A percentile compares a stretch with the other conserved stretches of the same genome.
Evolutionary conservation across 345 rosid genomes (phyloP).

Genomic region (Salix purpurea): DNA sequence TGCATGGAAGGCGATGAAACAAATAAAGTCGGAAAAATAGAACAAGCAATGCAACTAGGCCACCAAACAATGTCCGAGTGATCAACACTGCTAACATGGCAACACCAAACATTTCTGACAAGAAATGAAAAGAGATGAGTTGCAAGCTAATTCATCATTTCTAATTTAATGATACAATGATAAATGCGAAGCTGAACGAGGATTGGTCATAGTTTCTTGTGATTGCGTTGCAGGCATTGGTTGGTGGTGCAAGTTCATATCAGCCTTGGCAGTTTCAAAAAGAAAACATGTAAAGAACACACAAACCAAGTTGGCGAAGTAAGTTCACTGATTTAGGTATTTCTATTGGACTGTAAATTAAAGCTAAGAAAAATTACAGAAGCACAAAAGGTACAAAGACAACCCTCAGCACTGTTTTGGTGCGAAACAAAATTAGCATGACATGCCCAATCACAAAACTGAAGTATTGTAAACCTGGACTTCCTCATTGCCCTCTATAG

Average conservation of each 20-base stretch:
- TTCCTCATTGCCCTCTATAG: slow-evolving; percentile 6
- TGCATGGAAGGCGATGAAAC: too few species aligned
- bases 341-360: slow-evolving; percentile 22
- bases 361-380: neutral
- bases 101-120: too few species aligned
- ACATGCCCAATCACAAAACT: slow-evolving; percentile 14
- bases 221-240: slow-evolving; percentile 13
- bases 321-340: slow-evolving; percentile 13
- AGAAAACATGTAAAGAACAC: neutral
- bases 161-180: too few species aligned
- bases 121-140: neutral
- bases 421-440: slow-evolving; percentile 28
- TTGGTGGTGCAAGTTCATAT: neutral
- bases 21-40: too few species aligned
- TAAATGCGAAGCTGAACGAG: neutral
- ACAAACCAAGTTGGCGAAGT: slow-evolving; percentile 20
- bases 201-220: neutral
- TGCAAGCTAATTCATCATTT: neutral
- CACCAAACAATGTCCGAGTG: too few species aligned
- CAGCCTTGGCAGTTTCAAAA: slow-evolving; percentile 11
- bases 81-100: too few species aligned
- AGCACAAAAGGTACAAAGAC: slow-evolving; percentile 13
- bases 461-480: slow-evolving; percentile 19
- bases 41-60: too few species aligned
- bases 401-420: slow-evolving; percentile 18